A percentile compares a stretch with the other conserved stretches of the same genome.
These are phyloP conservation scores for Fonsecaea monophora DNA, from an alignment of 2,329 filamentous ascomycete species.

Conservation along the genomic window DNA sequence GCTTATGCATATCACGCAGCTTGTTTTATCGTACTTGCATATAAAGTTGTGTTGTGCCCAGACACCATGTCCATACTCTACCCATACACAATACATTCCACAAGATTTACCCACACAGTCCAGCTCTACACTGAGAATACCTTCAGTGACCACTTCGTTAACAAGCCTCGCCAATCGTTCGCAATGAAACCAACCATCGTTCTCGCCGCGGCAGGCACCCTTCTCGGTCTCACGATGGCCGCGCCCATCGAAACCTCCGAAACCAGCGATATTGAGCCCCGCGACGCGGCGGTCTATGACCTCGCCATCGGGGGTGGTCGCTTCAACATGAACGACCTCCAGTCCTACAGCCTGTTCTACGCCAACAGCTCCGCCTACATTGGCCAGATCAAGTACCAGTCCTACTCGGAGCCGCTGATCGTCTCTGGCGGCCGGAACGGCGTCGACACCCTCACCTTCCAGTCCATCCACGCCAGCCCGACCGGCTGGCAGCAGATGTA, in stretches of 20 bases:
- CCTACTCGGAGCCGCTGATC: constrained; percentile 26
- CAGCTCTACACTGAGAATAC: constrained; percentile 4
- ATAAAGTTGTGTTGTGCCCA: neutral
- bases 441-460: constrained; percentile 18
- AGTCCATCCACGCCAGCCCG: constrained; percentile 24
- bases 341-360: constrained; percentile 23
- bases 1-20: neutral
- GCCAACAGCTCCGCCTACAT: constrained; percentile 30
- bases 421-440: constrained; percentile 5
- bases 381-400: constrained; percentile 28
- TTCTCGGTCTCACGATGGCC: neutral
- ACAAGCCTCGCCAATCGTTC: constrained; percentile 4
- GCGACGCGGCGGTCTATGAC: neutral
- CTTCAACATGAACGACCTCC: constrained; percentile 26
- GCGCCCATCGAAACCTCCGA: neutral
- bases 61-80: neutral
- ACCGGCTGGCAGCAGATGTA: constrained; percentile 25
- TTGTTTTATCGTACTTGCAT: neutral
- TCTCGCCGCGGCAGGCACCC: neutral
- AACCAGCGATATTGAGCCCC: neutral
- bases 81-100: neutral
- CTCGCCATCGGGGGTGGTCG: constrained; percentile 2
- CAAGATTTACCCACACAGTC: neutral
- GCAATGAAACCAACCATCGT: neutral
- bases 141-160: neutral